Percentiles rank a stretch among this genome's conserved stretches.
Evolutionary conservation across 441 rosid genomes (phyloP).

Genomic region (Corymbia calophylla): DNA sequence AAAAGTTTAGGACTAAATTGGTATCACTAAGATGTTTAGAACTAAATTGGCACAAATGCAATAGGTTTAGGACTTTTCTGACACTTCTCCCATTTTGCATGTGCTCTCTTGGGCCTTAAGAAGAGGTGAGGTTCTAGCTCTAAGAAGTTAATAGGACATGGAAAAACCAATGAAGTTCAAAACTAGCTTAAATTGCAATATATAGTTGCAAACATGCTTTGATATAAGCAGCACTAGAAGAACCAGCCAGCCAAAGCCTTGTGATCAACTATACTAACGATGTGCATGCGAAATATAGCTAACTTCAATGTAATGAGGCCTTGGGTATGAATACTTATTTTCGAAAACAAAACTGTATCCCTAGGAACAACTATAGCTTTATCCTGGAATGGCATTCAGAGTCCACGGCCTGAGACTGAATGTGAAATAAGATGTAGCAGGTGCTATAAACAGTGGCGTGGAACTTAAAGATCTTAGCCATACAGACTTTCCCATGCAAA

Average conservation of each 20-base stretch:
- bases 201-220: background rate
- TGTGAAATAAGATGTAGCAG: constrained; percentile 16
- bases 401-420: background rate
- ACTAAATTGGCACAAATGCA: no score
- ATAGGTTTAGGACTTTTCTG: no score
- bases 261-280: background rate
- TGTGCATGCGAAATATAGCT: background rate
- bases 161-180: background rate
- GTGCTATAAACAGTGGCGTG: constrained; percentile 13
- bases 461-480: constrained; percentile 16
- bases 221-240: background rate
- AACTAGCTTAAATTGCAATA: background rate
- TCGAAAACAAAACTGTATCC: background rate
- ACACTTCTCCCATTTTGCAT: background rate
- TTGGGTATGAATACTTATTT: background rate
- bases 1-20: no score
- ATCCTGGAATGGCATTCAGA: constrained; percentile 14
- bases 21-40: no score
- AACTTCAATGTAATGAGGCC: background rate
- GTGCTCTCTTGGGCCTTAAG: background rate
- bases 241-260: background rate
- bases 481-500: constrained; percentile 16
- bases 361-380: constrained; percentile 11
- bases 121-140: background rate
- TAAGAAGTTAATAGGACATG: background rate